These are phyloP conservation scores for Avena insularis DNA, from an alignment of 176 grass and related monocot species.

Conservation along the genomic window DNA sequence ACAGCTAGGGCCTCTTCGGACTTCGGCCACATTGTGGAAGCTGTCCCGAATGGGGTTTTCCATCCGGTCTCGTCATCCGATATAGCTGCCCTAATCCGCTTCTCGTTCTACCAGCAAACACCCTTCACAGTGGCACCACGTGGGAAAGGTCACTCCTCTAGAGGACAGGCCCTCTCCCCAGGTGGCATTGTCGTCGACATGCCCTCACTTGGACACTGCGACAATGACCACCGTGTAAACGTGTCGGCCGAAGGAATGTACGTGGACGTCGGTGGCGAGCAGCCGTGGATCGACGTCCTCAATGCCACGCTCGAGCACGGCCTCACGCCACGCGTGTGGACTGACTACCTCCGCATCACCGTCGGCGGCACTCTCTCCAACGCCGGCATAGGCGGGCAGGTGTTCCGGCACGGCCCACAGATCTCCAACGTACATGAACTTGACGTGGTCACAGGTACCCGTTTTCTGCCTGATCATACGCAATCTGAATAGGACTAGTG, in stretches of 20 bases:
- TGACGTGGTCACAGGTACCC: constrained; percentile 62
- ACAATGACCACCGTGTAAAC: not conserved
- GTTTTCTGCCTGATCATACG: not conserved
- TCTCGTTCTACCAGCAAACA: constrained; percentile 13
- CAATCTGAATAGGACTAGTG: not conserved
- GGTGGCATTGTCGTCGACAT: constrained; percentile 68
- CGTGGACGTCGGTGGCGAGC: constrained; percentile 54
- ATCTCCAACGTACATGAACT: constrained; percentile 57
- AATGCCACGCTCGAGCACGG: constrained; percentile 42
- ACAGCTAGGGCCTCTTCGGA: constrained; percentile 22
- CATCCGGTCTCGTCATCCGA: constrained; percentile 31
- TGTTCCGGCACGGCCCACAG: constrained; percentile 64
- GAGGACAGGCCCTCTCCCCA: constrained; percentile 43
- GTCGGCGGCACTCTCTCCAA: constrained; percentile 70
- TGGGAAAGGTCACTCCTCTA: constrained; percentile 57
- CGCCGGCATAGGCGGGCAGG: constrained; percentile 56
- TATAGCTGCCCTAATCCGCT: constrained; percentile 54
- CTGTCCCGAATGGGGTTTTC: constrained; percentile 24
- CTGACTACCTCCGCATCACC: constrained; percentile 57
- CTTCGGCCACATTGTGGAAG: constrained; percentile 53
- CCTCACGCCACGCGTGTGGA: constrained; percentile 44
- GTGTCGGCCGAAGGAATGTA: not conserved
- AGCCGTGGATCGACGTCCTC: constrained; percentile 74
- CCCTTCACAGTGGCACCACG: constrained; percentile 55
- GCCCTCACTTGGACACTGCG: constrained; percentile 15